Evolutionary conservation across 495 filamentous ascomycete species (phyloP), one percentile per base, ranked within the genome.

Genomic region (Clavariopsis aquatica): DNA sequence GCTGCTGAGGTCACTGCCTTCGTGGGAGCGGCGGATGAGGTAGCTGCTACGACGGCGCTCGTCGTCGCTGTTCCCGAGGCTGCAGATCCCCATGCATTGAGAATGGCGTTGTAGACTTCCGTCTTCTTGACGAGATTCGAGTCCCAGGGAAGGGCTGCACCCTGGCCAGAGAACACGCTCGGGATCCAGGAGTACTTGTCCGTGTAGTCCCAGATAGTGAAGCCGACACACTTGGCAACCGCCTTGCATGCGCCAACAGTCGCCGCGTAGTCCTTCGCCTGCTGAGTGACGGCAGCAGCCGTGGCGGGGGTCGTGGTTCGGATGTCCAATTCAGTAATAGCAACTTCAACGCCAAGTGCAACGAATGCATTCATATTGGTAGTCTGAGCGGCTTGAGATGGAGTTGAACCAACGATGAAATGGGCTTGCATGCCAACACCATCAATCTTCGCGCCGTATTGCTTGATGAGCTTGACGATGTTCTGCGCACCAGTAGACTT

Each of bases 341-440:
- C 63, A 0, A 70, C 67, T 26, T 70, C 63, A 29, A 70, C 58
- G 20, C 63, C 63, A 17, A 66, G 57, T 15, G 23, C 63, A 17
- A 60, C 52, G 53, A 67, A 68, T 12, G 63, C 51, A 13, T 61
- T 55, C 67, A 66, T 55, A 26, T 59, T 66, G 0, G 62, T 46
- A 10, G 43, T 47, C 36, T 62, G 53, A 0, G 53, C 56, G 49
- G 52, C n/a, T 51, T 57, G 38, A 1, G 64, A 81, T 0, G 85
- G 82, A 6, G 81, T 78, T 15, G 70, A 73, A 55, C 84, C 84
- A 15, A 82, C 84, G 56, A 81, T 79, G 51, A 89, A 80, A 66
- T 90, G 87, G 2, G 74, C 76, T 66, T 90, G 84, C 49, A 88
- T 72, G 58, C 87, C 87, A 8, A 89, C 82, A 13, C 86, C 86